Base-by-base conservation (phyloP, 2,329 filamentous ascomycete genomes). In the Mollisiaceae sp. region DNA sequence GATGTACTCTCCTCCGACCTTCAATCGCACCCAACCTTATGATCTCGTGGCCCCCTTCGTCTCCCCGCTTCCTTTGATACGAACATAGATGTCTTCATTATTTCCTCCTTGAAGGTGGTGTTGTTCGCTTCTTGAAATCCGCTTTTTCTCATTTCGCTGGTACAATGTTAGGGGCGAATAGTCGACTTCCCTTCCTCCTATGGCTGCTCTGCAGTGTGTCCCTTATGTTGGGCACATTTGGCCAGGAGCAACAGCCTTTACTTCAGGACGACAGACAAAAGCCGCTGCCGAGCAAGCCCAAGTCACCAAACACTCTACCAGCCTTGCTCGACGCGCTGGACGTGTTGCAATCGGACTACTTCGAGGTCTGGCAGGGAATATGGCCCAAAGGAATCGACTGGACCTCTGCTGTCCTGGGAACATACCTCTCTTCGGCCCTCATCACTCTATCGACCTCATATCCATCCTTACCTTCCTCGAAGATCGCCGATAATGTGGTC, bases 371-470 rank as follows among this genome's bases (percentile, higher is more conserved):
- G 83, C 81, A 90, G 41, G 93, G 91, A 12, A 93, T 88, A 32
- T 98, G 94, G 92, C 92, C 93, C 0, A 83, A 84, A 0, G 86
- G 91, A 38, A 97, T 97, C 73, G 94, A 97, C 80, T 98, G 94
- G 94, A 98, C 94, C 0, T 90, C 89, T 20, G 94, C 94, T 4
- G 92, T 97, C 9, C 82, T 92, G 71, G 89, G 89, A 52, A 97
- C 94, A 0, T 88, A 94, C 64, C 79, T 97, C 41, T 90, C 92
- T 0, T 91, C 89, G 15, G 85, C 89, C 2, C 83, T 95, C 18
- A 86, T 84, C 18, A 89, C 90, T n/a, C 80, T 97, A 62, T 91
- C 91, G 39, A 82, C 80, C 60, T 87, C 86, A 12, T 79, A 89
- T 32, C 75, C 79, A 8, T 80, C 82, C 70, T 75, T 79, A n/a